Evolutionary conservation across 2,329 filamentous ascomycete species (phyloP).

Genomic region (Colletotrichum sp.): DNA sequence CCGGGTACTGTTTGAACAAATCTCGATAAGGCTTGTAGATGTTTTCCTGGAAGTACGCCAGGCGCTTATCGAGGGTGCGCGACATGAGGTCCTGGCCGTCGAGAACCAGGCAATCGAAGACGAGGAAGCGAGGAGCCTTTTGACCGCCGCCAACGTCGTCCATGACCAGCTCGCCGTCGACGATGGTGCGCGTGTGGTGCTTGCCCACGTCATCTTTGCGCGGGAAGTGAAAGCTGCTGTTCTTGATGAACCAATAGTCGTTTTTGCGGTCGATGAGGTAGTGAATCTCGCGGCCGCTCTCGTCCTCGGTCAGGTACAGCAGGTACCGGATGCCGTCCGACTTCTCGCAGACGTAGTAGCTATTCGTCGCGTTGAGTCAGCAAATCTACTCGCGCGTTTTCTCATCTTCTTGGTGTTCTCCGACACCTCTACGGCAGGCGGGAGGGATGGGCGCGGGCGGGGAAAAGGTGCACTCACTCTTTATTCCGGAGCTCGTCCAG

Average conservation of each 20-base stretch:
- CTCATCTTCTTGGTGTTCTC: neutral
- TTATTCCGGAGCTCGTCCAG: conserved; percentile 79
- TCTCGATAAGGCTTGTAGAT: conserved; percentile 75
- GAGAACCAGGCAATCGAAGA: conserved; percentile 91
- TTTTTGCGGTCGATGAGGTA: conserved; percentile 98
- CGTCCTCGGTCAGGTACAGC: conserved; percentile 81
- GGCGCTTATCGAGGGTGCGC: conserved; percentile 83
- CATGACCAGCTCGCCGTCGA: conserved; percentile 93
- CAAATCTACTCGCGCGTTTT: neutral
- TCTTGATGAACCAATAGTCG: conserved; percentile 87
- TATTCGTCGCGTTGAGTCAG: conserved; percentile 33
- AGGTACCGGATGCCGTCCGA: conserved; percentile 95
- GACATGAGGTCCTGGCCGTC: conserved; percentile 79
- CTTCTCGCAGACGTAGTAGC: conserved; percentile 98
- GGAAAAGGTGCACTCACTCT: conserved; percentile 62
- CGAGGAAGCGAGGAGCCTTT: conserved; percentile 79
- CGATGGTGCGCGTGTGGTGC: conserved; percentile 81
- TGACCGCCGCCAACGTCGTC: conserved; percentile 75
- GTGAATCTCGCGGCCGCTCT: conserved; percentile 68
- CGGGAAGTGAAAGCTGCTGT: conserved; percentile 79
- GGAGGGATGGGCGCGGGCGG: neutral
- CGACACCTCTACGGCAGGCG: neutral
- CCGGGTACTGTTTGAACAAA: conserved; percentile 68
- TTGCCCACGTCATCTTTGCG: conserved; percentile 65
- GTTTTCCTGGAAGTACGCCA: conserved; percentile 83